Base-by-base conservation (phyloP, 2,329 filamentous ascomycete species). In the Ascochyta lentis region DNA sequence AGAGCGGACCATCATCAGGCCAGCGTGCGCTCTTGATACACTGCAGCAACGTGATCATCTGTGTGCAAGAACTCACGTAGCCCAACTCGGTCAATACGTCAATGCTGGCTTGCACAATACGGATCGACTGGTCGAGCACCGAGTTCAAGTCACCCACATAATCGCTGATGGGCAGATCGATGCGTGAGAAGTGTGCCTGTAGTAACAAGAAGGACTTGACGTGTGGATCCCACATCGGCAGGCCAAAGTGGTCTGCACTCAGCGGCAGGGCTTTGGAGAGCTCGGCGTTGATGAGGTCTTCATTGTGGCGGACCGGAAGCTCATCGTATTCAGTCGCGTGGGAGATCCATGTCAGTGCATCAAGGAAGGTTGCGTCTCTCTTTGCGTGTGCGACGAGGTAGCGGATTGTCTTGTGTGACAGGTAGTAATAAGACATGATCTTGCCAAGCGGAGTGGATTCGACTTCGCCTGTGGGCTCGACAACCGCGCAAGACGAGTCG, bases 341-440 rank as follows among this genome's bases (percentile, higher is more conserved):
- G 59, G 89, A 94, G 87, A 99, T 95, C 94, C 93, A 98, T 4
- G 88, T 87, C 1, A 99, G 81, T 0, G 88, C 92, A 63, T 98
- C 90, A 10, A 88, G 83, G 72, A 99, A 96, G 1, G 84, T 86
- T 1, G 90, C 91, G 16, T 87, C 79, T 0, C 87, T 84, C 68
- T 90, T 94, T 23, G 90, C 91, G 63, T 94, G 84, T 42, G 86
- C 83, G 60, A 90, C 86, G 6, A 99, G 84, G 67, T 92, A 88
- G 1, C 95, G 90, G 67, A 99, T 92, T 0, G 95, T 99, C 77
- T 90, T 90, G 79, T 99, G 95, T 0, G 93, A 96, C 43, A 82
- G 87, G 72, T 99, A 99, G 82, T 99, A 99, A 82, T 98, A 99
- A 75, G 91, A 96, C 92, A 98, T 97, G 71, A 99, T 98, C 80